Evolutionary conservation across 495 filamentous ascomycete genomes (phyloP), one percentile per base, ranked within the genome.

Genomic region (Lophiotrema nucula): DNA sequence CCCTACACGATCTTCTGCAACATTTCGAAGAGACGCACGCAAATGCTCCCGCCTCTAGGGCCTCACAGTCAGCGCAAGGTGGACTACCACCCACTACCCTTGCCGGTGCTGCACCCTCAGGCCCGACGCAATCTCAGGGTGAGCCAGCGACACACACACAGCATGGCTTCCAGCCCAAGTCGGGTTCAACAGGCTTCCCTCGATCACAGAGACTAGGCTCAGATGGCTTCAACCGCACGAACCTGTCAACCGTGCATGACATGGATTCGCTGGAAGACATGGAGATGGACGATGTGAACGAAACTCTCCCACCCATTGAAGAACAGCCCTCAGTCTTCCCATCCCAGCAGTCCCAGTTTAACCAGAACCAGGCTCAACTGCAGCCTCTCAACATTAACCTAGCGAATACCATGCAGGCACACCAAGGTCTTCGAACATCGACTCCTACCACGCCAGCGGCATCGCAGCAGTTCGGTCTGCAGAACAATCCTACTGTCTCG

Each of bases 1-100:
- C 90, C 10, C 81, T 97, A 58, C 93, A 98, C 70, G 93, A 97
- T 69, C 81, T 98, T 21, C 76, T 97, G 45, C 90, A 95, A 65
- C 93, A 98, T 70, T 98, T 96, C 71, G 93, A 98, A 73, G 91
- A 97, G 72, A 79, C 84, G 44, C 93, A 98, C 73, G 89, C 89
- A 21, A 81, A 83, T 47, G 82, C 85, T 57, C 79, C 79, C 24
- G 78, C 83, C 55, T 23, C 53, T 43, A 76, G 79, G 51, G 74
- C 78, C n/a, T 79, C 81, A 38, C 78, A 78, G 51, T 74, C 78
- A 22, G 77, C 74, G 52, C 78, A 83, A 64, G 74, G 65, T 33
- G 69, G 58, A 10, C 69, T 60, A 56, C 57, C 73, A 53, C 62
- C 79, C 76, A 18, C 79, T 74, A 16, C 77, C 72, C 22, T 76